phyloP scores from a whole-genome alignment of 1,284 basidiomycete genomes.

The Papiliotrema fonsecae region DNA sequence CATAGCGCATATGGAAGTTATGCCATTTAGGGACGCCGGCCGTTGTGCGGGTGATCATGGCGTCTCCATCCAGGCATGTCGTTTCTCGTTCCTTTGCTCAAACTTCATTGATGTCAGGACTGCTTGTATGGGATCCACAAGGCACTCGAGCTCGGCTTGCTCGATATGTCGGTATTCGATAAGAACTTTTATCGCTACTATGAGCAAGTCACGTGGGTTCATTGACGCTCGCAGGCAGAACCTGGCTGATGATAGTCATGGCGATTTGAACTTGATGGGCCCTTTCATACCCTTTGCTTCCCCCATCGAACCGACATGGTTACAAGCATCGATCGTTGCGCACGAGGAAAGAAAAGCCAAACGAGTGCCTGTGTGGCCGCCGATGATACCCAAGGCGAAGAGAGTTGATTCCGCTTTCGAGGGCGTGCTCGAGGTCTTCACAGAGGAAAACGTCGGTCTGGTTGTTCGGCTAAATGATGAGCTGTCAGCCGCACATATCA shows the following conservation, averaged over 20 bases:
- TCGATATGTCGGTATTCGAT: constrained; percentile 84
- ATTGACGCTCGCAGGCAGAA: background rate
- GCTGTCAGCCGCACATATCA: constrained; percentile 46
- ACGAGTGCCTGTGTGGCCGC: background rate
- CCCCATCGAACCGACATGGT: constrained; percentile 58
- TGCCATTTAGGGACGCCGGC: constrained; percentile 94
- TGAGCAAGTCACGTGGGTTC: constrained; percentile 72
- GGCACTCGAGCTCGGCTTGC: constrained; percentile 80
- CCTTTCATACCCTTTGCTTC: constrained; percentile 93
- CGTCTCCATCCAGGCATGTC: constrained; percentile 67
- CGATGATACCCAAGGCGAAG: constrained; percentile 31
- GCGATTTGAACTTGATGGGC: constrained; percentile 92
- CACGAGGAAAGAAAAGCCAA: constrained; percentile 1
- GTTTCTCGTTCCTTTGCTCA: background rate
- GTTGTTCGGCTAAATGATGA: constrained; percentile 93
- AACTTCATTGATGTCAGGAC: constrained; percentile 51
- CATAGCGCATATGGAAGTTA: constrained; percentile 81
- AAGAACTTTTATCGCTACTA: constrained; percentile 63
- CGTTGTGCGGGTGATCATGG: constrained; percentile 89
- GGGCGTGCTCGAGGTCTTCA: constrained; percentile 89
- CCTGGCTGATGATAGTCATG: constrained; percentile 56
- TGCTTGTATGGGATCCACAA: constrained; percentile 94
- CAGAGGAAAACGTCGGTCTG: constrained; percentile 78
- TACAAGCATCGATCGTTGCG: constrained; percentile 7
- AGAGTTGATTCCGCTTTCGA: constrained; percentile 71